phyloP scores from a whole-genome alignment of 352 stramenopile genomes.

The Phytopythium oedochilum region DNA sequence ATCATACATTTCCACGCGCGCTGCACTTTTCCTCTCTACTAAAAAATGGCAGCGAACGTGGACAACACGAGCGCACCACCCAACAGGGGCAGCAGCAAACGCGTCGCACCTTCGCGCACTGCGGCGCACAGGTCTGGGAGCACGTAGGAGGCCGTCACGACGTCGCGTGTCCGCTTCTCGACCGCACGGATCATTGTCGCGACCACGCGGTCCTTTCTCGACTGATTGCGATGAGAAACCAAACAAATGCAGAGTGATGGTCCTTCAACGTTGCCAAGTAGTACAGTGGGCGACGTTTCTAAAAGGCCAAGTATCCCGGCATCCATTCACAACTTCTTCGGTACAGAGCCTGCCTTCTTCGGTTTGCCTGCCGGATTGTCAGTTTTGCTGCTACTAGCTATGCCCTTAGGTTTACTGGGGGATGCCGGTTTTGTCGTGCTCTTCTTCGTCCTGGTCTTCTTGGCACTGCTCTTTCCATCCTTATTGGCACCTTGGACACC shows the following conservation, averaged over 20 bases:
- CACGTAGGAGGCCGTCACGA: slow-evolving; percentile 54
- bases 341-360: background rate
- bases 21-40: background rate
- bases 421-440: background rate
- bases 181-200: slow-evolving; percentile 15
- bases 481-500: too few relatives aligned
- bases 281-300: background rate
- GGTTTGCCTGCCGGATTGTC: background rate
- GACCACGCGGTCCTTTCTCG: slow-evolving; percentile 6
- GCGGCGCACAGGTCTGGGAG: slow-evolving; percentile 52
- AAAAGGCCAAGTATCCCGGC: background rate
- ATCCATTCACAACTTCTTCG: too few relatives aligned
- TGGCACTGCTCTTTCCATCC: slow-evolving; percentile 12
- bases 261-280: slow-evolving; percentile 1
- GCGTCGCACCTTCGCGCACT: slow-evolving; percentile 53
- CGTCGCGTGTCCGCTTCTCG: slow-evolving; percentile 28
- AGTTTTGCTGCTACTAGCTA: background rate
- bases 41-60: too few relatives aligned
- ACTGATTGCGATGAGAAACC: background rate
- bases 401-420: background rate
- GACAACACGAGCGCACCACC: too few relatives aligned
- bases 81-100: background rate
- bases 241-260: background rate
- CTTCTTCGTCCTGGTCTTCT: slow-evolving; percentile 23
- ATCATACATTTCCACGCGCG: too few relatives aligned